Conservation (phyloP, 192 early-diverging fungal species). For the Diversispora epigaea region DNA sequence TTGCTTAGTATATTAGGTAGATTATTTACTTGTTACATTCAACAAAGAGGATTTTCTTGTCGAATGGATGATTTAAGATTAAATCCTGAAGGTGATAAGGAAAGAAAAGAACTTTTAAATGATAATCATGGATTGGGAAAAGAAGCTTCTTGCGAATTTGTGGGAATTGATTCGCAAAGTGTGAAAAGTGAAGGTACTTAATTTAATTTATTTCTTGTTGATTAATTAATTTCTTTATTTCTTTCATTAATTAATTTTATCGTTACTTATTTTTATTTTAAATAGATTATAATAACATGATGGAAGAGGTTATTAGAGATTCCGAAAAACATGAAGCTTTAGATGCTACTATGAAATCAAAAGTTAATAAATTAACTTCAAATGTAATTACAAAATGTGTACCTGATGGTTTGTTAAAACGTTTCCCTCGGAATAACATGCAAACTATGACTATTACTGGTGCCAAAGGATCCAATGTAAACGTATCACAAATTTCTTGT, state of each 20-base stretch:
- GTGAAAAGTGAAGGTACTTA: slow-evolving; percentile 1
- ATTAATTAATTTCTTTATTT: slow-evolving; percentile 2
- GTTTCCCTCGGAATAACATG: slow-evolving; percentile 98
- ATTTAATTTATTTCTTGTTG: not conserved
- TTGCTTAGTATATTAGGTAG: slow-evolving; percentile 88
- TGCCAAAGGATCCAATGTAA: slow-evolving; percentile 95
- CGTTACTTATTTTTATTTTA: not conserved
- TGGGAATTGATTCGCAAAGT: slow-evolving; percentile 54
- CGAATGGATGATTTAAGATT: slow-evolving; percentile 97
- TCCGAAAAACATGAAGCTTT: slow-evolving; percentile 84
- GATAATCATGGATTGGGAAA: slow-evolving; percentile 62
- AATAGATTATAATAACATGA: slow-evolving; percentile 63
- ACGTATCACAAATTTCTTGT: slow-evolving; percentile 97
- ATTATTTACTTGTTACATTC: slow-evolving; percentile 87
- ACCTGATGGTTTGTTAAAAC: slow-evolving; percentile 66
- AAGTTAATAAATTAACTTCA: slow-evolving; percentile 79
- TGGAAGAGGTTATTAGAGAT: slow-evolving; percentile 87
- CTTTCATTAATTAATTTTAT: not conserved
- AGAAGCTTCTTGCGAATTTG: slow-evolving; percentile 71
- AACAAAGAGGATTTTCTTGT: slow-evolving; percentile 90
- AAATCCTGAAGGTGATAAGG: slow-evolving; percentile 75
- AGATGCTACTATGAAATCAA: slow-evolving; percentile 83
- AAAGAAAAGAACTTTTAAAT: slow-evolving; percentile 72
- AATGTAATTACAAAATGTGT: slow-evolving; percentile 75
- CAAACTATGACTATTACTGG: slow-evolving; percentile 98